Percentiles rank a stretch among this genome's conserved stretches.
phyloP scores from a whole-genome alignment of 441 rosid species.

The Arabidopsis lyrata region DNA sequence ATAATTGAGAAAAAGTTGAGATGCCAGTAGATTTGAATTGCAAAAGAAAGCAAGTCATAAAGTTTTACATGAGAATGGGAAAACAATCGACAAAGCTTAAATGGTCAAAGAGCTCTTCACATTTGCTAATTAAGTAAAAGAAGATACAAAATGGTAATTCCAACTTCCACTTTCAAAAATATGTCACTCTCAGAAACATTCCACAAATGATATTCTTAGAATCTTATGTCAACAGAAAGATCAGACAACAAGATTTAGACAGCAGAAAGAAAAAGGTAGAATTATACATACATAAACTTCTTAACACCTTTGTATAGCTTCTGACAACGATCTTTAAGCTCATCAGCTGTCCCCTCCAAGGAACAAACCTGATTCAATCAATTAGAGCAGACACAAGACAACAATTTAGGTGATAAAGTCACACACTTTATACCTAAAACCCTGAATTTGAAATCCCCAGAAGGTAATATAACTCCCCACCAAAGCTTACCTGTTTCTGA shows the following conservation, averaged over 20 bases:
- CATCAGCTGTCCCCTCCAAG: constrained; percentile 71
- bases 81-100: constrained; percentile 9
- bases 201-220: constrained; percentile 13
- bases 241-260: constrained; percentile 7
- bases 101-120: not conserved
- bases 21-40: not conserved
- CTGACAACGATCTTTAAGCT: constrained; percentile 81
- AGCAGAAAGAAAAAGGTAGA: not conserved
- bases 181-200: constrained; percentile 14
- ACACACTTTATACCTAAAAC: not conserved
- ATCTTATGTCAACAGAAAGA: constrained; percentile 13
- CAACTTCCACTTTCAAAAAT: constrained; percentile 21
- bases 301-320: constrained; percentile 67
- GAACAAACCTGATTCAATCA: constrained; percentile 56
- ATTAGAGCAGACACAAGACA: not conserved
- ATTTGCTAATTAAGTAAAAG: constrained; percentile 24
- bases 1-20: not conserved
- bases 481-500: constrained; percentile 65
- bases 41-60: constrained; percentile 3
- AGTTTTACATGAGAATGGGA: constrained; percentile 24
- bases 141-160: constrained; percentile 26
- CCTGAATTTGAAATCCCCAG: not conserved
- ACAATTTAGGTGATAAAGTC: not conserved
- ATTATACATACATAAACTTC: constrained; percentile 51
- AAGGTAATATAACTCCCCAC: not conserved